A percentile compares a stretch with the other conserved stretches of the same genome.
Conservation (phyloP, 345 rosid genomes). For the Mallotus nudiflorus region DNA sequence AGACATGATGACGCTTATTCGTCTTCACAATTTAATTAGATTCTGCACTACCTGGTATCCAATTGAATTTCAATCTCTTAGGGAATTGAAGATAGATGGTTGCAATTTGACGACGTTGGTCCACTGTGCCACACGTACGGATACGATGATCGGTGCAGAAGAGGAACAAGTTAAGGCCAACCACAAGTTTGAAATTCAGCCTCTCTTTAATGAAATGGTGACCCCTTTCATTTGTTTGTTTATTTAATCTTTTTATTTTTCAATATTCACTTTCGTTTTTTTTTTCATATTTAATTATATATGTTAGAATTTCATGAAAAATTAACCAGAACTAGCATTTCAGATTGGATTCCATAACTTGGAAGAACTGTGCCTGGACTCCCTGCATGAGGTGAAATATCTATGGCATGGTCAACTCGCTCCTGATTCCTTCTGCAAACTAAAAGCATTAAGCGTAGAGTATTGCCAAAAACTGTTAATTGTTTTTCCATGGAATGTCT, state of each 20-base stretch:
- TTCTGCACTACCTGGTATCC: not conserved
- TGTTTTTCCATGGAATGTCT: conserved; percentile 9
- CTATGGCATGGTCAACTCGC: conserved; percentile 13
- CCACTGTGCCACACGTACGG: no score
- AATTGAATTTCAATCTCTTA: conserved; percentile 6
- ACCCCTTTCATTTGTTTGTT: no score
- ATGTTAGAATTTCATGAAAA: no score
- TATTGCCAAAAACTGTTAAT: not conserved
- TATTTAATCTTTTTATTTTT: not conserved
- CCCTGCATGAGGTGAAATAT: not conserved
- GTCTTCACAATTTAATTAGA: not conserved
- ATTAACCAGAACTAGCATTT: not conserved
- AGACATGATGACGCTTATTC: not conserved
- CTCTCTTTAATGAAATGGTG: not conserved
- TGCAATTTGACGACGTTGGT: conserved; percentile 18
- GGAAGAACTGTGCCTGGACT: not conserved
- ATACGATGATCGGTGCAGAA: not conserved
- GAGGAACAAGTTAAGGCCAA: not conserved
- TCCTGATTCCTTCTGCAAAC: not conserved
- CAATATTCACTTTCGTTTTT: no score
- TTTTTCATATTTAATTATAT: not conserved
- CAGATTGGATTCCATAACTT: conserved; percentile 20
- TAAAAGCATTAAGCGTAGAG: not conserved
- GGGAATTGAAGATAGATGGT: not conserved
- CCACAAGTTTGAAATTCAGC: not conserved